phyloP scores from a whole-genome alignment of 306 rosid species.

The Vicia faba region DNA sequence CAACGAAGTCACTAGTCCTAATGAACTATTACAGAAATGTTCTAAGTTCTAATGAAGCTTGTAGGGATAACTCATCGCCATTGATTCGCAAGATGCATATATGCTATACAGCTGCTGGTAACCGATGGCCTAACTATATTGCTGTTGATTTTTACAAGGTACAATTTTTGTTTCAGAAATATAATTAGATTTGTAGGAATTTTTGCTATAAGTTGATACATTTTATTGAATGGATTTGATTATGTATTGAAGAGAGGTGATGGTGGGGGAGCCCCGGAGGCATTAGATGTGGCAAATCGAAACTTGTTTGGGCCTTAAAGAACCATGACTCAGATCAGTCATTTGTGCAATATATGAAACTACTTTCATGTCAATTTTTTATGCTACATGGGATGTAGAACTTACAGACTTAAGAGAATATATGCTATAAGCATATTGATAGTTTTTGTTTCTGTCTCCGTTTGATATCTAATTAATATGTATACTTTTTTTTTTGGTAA shows the following conservation, averaged over 20 bases:
- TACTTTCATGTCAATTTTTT: conserved; percentile 4
- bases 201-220: conserved; percentile 1
- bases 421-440: not conserved
- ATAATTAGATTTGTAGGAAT: not conserved
- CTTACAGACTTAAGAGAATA: not conserved
- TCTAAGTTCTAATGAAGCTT: conserved; percentile 17
- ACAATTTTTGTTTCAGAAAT: not conserved
- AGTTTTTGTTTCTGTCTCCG: not conserved
- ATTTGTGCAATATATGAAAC: conserved; percentile 7
- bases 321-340: not conserved
- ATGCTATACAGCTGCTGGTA: conserved; percentile 37
- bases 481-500: too few relatives aligned
- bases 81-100: conserved; percentile 31
- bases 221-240: conserved; percentile 8
- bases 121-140: conserved; percentile 42
- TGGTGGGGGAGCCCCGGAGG: conserved; percentile 40
- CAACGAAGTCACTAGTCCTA: conserved; percentile 44
- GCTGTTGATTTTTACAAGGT: conserved; percentile 44
- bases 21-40: conserved; percentile 41
- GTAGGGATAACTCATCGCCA: conserved; percentile 42
- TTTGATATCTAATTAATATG: not conserved
- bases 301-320: not conserved
- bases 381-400: conserved; percentile 15
- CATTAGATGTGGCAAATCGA: conserved; percentile 36
- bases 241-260: conserved; percentile 33